These are phyloP conservation scores for Kwoniella dejecticola DNA, from an alignment of 768 basidiomycete species.

Conservation along the genomic window DNA sequence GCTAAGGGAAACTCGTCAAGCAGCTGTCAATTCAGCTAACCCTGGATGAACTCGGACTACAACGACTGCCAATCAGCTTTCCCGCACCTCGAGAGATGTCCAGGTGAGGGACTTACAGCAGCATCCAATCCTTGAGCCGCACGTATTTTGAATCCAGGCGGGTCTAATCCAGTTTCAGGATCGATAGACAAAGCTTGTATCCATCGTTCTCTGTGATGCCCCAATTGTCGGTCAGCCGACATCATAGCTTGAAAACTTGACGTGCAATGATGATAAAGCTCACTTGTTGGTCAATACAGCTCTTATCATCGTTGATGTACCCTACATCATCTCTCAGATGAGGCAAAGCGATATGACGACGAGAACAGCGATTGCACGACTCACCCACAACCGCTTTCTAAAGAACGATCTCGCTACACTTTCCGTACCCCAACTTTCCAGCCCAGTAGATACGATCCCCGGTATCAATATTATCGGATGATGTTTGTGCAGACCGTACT, in stretches of 20 bases:
- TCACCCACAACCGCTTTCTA: slow-evolving; percentile 70
- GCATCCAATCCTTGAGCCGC: slow-evolving; percentile 92
- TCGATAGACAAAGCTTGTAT: slow-evolving; percentile 87
- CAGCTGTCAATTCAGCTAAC: too few species aligned
- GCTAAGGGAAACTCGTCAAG: slow-evolving; percentile 16
- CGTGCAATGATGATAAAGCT: not conserved
- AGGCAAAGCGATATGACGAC: not conserved
- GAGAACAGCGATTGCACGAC: slow-evolving; percentile 53
- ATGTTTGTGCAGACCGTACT: slow-evolving; percentile 60
- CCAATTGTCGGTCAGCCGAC: not conserved
- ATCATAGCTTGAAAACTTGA: too few species aligned
- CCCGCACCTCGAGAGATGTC: not conserved
- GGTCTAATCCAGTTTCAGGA: slow-evolving; percentile 86
- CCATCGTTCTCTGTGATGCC: slow-evolving; percentile 66
- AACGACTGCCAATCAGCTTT: slow-evolving; percentile 9
- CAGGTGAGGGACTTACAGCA: slow-evolving; percentile 64
- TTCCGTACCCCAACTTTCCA: slow-evolving; percentile 92
- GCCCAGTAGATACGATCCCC: slow-evolving; percentile 84
- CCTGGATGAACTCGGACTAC: slow-evolving; percentile 52
- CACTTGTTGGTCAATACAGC: slow-evolving; percentile 68
- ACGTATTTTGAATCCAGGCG: slow-evolving; percentile 77
- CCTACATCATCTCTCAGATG: slow-evolving; percentile 27
- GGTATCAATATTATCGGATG: slow-evolving; percentile 85
- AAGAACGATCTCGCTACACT: slow-evolving; percentile 85
- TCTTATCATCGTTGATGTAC: slow-evolving; percentile 56